These are phyloP conservation scores for Carallia brachiata DNA, from an alignment of 345 rosid species.

Conservation along the genomic window DNA sequence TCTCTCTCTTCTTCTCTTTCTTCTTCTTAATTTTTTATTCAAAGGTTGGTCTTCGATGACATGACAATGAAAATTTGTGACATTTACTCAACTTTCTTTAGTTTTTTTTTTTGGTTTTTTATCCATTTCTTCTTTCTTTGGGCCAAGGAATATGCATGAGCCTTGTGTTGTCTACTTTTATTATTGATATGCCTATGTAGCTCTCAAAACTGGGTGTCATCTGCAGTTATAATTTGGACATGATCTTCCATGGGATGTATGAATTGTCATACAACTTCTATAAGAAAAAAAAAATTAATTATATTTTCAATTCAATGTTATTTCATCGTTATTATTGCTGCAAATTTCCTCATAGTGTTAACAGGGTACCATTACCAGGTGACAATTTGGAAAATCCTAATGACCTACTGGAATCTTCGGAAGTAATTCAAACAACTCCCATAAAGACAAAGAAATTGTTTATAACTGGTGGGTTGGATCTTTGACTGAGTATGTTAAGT, in stretches of 20 bases:
- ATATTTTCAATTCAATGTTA: neutral
- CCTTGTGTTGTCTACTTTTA: no score
- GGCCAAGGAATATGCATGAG: no score
- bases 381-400: conserved; percentile 23
- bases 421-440: conserved; percentile 30
- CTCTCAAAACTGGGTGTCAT: no score
- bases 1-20: no score
- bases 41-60: no score
- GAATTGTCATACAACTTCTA: neutral
- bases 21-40: no score
- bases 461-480: conserved; percentile 63
- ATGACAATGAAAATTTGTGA: no score
- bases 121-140: no score
- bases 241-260: neutral
- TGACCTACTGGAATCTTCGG: conserved; percentile 28
- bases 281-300: neutral
- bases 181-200: no score
- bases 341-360: conserved; percentile 1
- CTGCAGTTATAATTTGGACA: neutral
- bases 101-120: no score
- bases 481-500: neutral
- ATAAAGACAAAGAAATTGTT: conserved; percentile 80
- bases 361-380: conserved; percentile 32
- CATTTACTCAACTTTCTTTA: no score
- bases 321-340: neutral